Base-by-base conservation (phyloP, 2,329 filamentous ascomycete genomes). In the Trichoderma sp. region DNA sequence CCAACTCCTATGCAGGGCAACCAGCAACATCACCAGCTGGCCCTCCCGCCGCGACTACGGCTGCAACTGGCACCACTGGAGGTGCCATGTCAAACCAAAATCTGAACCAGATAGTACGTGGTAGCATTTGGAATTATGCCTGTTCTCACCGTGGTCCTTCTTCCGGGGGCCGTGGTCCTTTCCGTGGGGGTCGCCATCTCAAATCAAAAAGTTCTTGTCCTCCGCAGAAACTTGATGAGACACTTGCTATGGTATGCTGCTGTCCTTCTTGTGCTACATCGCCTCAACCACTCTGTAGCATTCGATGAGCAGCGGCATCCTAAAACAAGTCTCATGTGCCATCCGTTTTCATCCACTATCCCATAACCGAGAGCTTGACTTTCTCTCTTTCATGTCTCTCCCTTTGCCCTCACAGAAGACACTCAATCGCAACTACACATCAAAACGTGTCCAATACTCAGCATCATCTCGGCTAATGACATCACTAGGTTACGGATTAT, bases 61-160 rank as follows among this genome's bases (percentile, higher is more conserved):
- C 63, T 34, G 73, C 82, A 2, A 77, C 82, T 6, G 77, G 76
- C 7, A 43, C 75, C 12, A 70, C 72, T 39, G 74, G 73, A 8
- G 74, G 76, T 23, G 80, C 83, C 11, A 91, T 94, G 82, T 94
- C 92, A 2, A 94, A 95, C 74, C 93, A 97, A 77, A 97, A 98
- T 79, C 82, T 98, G 1, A 98, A 98, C 77, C 94, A 97, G 76
- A 98, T 98, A 82, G 95, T 98, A 87, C 88, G 95, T 84, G 34
- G 13, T 85, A 59, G 55, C 11, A 32, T 30, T 58, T 58, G 47
- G n/a, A 50, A 50, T 50, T 23, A 23, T 50, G 47, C 47, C 47
- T 50, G 47, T 23, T 50, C 47, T n/a, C n/a, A 20, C 43, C 17
- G 4, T 47, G 43, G 17, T 47, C 17, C 39, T 57, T 8, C 6